These are phyloP conservation scores for Xylaria sp. DNA, from an alignment of 2,329 filamentous ascomycete genomes.

Conservation along the genomic window DNA sequence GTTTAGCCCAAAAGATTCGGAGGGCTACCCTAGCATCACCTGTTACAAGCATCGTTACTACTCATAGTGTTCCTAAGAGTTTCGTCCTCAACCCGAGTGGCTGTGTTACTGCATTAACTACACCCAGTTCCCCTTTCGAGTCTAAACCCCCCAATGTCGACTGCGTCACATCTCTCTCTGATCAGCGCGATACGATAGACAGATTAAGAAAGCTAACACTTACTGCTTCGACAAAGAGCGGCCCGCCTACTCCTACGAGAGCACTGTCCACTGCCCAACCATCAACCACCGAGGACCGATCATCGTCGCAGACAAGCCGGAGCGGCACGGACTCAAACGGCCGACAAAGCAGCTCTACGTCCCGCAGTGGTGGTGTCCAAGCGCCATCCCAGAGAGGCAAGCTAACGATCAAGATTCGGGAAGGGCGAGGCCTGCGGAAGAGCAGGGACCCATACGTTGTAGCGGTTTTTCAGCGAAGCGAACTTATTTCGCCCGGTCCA, in stretches of 20 bases:
- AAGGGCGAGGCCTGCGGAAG: slow-evolving; percentile 83
- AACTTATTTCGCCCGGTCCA: slow-evolving; percentile 91
- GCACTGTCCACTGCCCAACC: slow-evolving; percentile 76
- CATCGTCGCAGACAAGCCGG: slow-evolving; percentile 50
- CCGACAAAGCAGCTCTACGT: slow-evolving; percentile 64
- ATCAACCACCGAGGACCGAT: slow-evolving; percentile 55
- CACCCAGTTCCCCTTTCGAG: slow-evolving; percentile 63
- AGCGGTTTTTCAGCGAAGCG: slow-evolving; percentile 95
- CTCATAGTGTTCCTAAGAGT: slow-evolving; percentile 71
- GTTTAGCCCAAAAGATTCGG: slow-evolving; percentile 56
- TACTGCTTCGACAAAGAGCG: slow-evolving; percentile 85
- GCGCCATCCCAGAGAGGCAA: slow-evolving; percentile 84
- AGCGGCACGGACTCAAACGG: slow-evolving; percentile 60
- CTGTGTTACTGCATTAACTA: slow-evolving; percentile 63
- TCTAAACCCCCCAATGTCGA: slow-evolving; percentile 53
- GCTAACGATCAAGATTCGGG: slow-evolving; percentile 86
- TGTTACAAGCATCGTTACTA: slow-evolving; percentile 72
- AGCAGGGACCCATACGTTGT: slow-evolving; percentile 94
- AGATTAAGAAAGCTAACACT: slow-evolving; percentile 90
- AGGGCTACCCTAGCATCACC: slow-evolving; percentile 64
- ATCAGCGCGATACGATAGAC: slow-evolving; percentile 72
- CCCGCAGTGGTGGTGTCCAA: slow-evolving; percentile 63
- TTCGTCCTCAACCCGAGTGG: slow-evolving; percentile 76
- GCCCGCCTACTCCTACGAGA: slow-evolving; percentile 88
- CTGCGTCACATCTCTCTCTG: slow-evolving; percentile 51